Base-by-base conservation (phyloP, 306 rosid species). In the Prunus padus region DNA sequence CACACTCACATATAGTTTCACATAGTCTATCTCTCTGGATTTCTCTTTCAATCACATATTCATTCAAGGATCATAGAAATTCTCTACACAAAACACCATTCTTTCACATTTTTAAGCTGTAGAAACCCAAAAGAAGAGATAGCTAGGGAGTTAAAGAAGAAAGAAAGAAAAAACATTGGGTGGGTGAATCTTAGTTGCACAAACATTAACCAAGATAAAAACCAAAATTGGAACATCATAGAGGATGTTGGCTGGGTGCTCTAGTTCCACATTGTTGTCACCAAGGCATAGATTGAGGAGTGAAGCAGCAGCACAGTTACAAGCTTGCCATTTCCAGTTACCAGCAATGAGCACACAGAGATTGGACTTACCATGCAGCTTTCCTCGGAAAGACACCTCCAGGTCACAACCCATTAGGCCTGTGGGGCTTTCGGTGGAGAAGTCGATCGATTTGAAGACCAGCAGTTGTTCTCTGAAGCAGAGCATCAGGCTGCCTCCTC, bases 181-280 rank as follows among this genome's bases (percentile, higher is more conserved):
- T 75, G 91, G 89, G 92, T 67, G 88, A 91, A 83, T 52, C 26
- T 51, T 72, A 70, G 62, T 42, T 51, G 26, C 49, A 64, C 68
- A 64, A 5, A 79, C 46, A 2, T 65, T 52, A 69, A 63, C 66
- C 68, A 18, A 82, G 37, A 76, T 69, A 37, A 73, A 42, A 40
- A 40, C 75, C 70, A 71, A 84, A 69, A 66, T 67, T 37, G 87
- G 84, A 79, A 78, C 72, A 67, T 66, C 69, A 20, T 84, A 95
- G 90, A 93, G 87, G 81, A 96, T 96, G 99, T 96, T 96, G 99
- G 99, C 99, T 76, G 98, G 99, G 93, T 96, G 98, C 78, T 96
- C 99, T 84, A 90, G 99, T 86, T 89, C 98, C 72, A 83, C 98
- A 88, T 85, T 96, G 93, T 87, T 91, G 89, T 96, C 98, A 80